phyloP scores from a whole-genome alignment of 208 protist species.

The Kentomonas sorsogonicus region DNA sequence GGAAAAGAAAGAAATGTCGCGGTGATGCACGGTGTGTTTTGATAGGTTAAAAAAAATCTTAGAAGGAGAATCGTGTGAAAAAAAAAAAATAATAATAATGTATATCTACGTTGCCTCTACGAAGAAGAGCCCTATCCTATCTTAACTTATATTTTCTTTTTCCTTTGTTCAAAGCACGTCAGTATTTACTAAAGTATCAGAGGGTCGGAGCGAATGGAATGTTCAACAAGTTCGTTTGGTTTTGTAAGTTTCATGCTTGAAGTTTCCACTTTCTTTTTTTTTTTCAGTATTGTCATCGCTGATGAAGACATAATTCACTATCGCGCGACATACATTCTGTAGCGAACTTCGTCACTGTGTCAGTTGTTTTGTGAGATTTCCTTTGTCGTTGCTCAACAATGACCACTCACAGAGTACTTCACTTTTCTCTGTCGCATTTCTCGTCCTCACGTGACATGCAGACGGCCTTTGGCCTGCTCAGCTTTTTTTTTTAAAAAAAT shows the following conservation, averaged over 20 bases:
- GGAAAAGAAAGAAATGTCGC: conserved; percentile 7
- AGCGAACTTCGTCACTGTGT: too few species aligned
- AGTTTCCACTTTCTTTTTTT: conserved; percentile 4
- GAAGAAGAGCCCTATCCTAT: conserved; percentile 1
- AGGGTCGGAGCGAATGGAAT: not conserved
- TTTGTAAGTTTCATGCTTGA: not conserved
- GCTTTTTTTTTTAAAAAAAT: too few species aligned
- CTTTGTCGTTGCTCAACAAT: too few species aligned
- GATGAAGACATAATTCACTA: too few species aligned
- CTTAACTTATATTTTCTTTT: not conserved
- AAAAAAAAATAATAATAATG: conserved; percentile 14
- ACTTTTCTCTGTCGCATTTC: too few species aligned
- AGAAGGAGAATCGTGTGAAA: conserved; percentile 9
- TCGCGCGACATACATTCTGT: too few species aligned
- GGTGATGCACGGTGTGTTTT: too few species aligned
- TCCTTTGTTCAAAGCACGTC: not conserved
- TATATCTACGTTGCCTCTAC: not conserved
- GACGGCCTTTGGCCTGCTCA: too few species aligned
- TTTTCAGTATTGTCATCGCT: too few species aligned
- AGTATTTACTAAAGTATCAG: conserved; percentile 9
- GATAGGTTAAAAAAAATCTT: conserved; percentile 1
- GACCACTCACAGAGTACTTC: too few species aligned
- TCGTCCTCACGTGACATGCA: too few species aligned
- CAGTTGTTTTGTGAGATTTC: too few species aligned
- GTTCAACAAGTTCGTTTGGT: not conserved